Evolutionary conservation across 106 monocot genomes (phyloP).

Genomic region (Chionographis japonica): DNA sequence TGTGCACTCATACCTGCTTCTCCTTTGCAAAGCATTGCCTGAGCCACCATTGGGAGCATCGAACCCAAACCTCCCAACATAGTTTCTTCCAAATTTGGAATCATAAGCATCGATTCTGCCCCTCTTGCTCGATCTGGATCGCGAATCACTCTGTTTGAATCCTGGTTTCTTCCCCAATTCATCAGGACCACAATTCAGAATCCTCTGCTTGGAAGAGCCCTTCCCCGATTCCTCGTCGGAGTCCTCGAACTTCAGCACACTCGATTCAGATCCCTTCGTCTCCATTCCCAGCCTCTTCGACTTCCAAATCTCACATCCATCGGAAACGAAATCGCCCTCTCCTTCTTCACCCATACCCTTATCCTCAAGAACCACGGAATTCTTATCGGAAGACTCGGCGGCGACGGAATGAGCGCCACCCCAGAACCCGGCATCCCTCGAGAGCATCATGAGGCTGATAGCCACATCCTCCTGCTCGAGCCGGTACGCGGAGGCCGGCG

Average conservation of each 20-base stretch:
- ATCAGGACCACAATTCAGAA: background rate
- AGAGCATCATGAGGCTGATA: constrained; percentile 34
- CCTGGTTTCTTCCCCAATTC: background rate
- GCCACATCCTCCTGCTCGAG: constrained; percentile 34
- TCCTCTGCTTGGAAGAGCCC: constrained; percentile 5
- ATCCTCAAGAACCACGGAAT: constrained; percentile 9
- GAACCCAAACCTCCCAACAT: too few species aligned
- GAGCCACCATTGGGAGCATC: too few species aligned
- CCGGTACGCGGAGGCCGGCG: constrained; percentile 2
- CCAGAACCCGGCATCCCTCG: constrained; percentile 20
- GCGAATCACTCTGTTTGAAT: too few species aligned
- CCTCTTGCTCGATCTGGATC: too few species aligned
- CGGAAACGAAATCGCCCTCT: too few species aligned
- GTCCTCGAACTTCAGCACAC: background rate
- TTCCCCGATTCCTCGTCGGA: background rate
- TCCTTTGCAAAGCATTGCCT: too few species aligned
- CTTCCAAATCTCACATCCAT: too few species aligned
- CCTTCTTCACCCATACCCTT: background rate
- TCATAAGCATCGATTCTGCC: too few species aligned
- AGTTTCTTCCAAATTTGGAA: too few species aligned
- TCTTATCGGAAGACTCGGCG: constrained; percentile 13
- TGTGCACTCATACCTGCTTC: constrained; percentile 18
- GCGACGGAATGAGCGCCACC: background rate
- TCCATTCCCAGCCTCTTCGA: background rate
- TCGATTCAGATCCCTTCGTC: background rate